Conservation (phyloP, 1,139 yeast genomes). For the Hansenula lynferdii region DNA sequence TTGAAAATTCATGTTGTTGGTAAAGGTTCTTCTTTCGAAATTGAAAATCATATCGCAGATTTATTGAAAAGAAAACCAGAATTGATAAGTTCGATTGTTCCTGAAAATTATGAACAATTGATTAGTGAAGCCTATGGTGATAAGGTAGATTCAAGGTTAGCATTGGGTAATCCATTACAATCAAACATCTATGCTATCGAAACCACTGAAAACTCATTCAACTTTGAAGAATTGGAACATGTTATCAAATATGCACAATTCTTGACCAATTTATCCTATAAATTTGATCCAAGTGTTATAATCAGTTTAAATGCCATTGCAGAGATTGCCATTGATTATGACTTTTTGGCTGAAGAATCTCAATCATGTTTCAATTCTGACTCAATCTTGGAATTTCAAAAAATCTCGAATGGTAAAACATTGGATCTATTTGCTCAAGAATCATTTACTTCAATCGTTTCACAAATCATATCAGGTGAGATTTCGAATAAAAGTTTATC, state of each 20-base stretch:
- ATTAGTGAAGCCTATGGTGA: slow-evolving; percentile 18
- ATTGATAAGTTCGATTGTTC: slow-evolving; percentile 13
- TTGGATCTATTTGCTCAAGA: background rate
- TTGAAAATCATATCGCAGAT: slow-evolving; percentile 12
- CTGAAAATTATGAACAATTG: slow-evolving; percentile 6
- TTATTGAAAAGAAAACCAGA: slow-evolving; percentile 7
- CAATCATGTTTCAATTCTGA: background rate
- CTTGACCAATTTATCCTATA: slow-evolving; percentile 17
- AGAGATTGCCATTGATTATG: slow-evolving; percentile 33
- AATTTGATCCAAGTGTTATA: slow-evolving; percentile 12
- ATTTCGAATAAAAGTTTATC: slow-evolving; percentile 1
- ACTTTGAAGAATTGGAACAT: slow-evolving; percentile 10
- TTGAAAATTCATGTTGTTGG: slow-evolving; percentile 12
- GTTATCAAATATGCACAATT: slow-evolving; percentile 23
- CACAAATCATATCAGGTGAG: slow-evolving; percentile 6
- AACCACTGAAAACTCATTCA: slow-evolving; percentile 11
- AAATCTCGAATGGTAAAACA: background rate
- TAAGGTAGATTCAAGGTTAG: slow-evolving; percentile 28
- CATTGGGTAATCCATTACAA: slow-evolving; percentile 44
- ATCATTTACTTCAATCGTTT: slow-evolving; percentile 6
- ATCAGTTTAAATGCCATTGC: slow-evolving; percentile 27
- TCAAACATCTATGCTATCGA: slow-evolving; percentile 34
- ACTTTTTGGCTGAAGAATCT: slow-evolving; percentile 20
- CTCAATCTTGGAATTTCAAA: slow-evolving; percentile 3
- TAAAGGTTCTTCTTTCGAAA: slow-evolving; percentile 4